Evolutionary conservation across 129 eudicot species (phyloP).

Genomic region (carrot (Daucus carota)): DH1_v3.0 NC_030382.2:30389001-30389500

Average conservation of each 20-base stretch:
- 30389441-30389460: too few species aligned
- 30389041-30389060: conserved; percentile 88
- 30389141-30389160: background rate
- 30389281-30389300: conserved; percentile 65
- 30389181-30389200: conserved; percentile 7
- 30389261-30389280: conserved; percentile 81
- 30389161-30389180: background rate
- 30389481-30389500: too few species aligned
- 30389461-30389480: too few species aligned
- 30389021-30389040: conserved; percentile 43
- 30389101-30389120: conserved; percentile 34
- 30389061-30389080: conserved; percentile 74
- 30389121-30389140: background rate
- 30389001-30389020: conserved; percentile 10
- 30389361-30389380: too few species aligned
- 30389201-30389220: conserved; percentile 79
- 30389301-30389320: conserved; percentile 3
- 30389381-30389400: too few species aligned
- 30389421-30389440: too few species aligned
- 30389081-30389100: conserved; percentile 97
- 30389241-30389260: conserved; percentile 92
- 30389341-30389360: background rate
- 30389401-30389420: too few species aligned
- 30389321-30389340: background rate
- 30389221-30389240: conserved; percentile 98